Evolutionary conservation across 2,329 filamentous ascomycete species (phyloP), one percentile per base, ranked within the genome.

Genomic region (Fusarium verrucosum): DNA sequence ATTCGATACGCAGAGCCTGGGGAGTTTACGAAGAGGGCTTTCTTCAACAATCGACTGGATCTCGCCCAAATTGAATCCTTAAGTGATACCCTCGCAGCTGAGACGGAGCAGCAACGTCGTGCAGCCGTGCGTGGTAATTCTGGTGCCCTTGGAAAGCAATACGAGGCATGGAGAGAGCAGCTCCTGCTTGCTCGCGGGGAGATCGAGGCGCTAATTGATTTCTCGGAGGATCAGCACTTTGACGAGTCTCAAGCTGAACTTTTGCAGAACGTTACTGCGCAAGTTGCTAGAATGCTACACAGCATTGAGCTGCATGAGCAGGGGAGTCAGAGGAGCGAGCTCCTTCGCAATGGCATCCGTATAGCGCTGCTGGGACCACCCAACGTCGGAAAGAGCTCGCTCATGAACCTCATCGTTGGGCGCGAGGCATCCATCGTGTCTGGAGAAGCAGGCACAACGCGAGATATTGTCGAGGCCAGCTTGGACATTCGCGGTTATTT

Each of bases 181-280:
- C 79, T 99, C 17, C 81, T 98, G 8, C 84, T 90, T 62, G 94
- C 94, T 10, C 87, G 95, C 3, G 95, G 92, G 10, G 94, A 98
- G 78, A 83, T 99, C 35, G 95, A 99, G 77, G 95, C 95, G 0
- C 79, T 99, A 68, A 98, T 99, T 62, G 95, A 99, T 77, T 99
- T 99, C 75, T 91, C 92, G 1, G 95, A 99, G 75, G 95, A 98
- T 72, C 94, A 99, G 77, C 92, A 98, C 79, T 96, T 99, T 72
- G 94, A 98, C 69, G 93, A 97, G 76, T 89, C 92, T 4, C 91
- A 92, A 1, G 79, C 83, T 1, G 85, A 91, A 52, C 82, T 98
- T 20, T 83, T 96, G 40, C 75, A 73, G 1, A 92, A 88, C 44
- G 91, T 97, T 26, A 84, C 87, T 2, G 68, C 66, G 1, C 87